phyloP scores from a whole-genome alignment of 495 filamentous ascomycete species.

The Platismatia glauca region DNA sequence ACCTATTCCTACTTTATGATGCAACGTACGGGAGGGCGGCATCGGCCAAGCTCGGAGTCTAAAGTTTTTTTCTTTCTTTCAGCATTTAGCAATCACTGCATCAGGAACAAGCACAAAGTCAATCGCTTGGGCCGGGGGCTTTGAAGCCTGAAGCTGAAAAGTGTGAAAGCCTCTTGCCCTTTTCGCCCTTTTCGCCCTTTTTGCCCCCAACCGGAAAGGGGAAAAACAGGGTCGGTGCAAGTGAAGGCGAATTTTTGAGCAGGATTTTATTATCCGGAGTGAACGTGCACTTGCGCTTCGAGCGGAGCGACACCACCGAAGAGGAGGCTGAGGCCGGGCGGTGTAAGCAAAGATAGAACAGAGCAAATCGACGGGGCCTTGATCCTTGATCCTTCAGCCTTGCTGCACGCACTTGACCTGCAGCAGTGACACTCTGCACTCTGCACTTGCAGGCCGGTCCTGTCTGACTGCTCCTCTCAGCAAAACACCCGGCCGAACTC shows the following conservation, averaged over 20 bases:
- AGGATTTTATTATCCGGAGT: neutral
- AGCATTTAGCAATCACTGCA: neutral
- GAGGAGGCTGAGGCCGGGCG: neutral
- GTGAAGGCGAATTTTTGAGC: conserved; percentile 4
- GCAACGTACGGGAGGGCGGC: conserved; percentile 14
- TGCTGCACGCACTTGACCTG: neutral
- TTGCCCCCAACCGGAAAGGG: too few species aligned
- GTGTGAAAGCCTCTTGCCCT: neutral
- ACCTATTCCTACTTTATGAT: too few species aligned
- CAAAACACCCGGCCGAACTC: too few species aligned
- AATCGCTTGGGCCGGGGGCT: neutral
- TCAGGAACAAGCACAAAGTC: conserved; percentile 12
- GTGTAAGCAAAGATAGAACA: neutral
- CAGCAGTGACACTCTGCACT: too few species aligned
- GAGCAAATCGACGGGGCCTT: neutral
- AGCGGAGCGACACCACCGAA: neutral
- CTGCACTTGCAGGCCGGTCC: too few species aligned
- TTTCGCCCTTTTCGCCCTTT: neutral
- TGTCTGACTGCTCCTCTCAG: too few species aligned
- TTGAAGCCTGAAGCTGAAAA: neutral
- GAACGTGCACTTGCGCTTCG: neutral
- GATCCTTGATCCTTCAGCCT: neutral
- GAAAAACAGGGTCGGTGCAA: neutral
- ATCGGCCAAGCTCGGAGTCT: conserved; percentile 7
- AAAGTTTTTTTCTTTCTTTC: neutral